phyloP scores from a whole-genome alignment of 2,329 filamentous ascomycete species.

The Grosmannia serpens region DNA sequence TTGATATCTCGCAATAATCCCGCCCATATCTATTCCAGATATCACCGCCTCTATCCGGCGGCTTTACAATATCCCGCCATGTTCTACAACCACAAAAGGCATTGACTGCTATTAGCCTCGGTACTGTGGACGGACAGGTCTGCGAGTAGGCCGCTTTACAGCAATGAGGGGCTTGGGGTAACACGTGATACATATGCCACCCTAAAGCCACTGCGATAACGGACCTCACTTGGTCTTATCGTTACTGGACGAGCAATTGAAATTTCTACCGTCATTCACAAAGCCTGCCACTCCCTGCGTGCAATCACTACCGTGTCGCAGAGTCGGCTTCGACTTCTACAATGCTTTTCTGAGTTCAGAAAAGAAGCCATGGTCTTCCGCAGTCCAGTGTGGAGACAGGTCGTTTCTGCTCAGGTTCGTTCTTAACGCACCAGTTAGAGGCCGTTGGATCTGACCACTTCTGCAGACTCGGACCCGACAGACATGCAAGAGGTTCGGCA shows the following conservation, averaged over 20 bases:
- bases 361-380: background rate
- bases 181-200: background rate
- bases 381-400: conserved; percentile 24
- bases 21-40: no score
- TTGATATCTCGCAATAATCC: no score
- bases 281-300: background rate
- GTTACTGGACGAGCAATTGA: background rate
- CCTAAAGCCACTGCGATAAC: background rate
- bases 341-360: background rate
- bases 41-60: no score
- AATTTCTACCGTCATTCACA: background rate
- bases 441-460: background rate
- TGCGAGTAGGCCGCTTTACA: no score
- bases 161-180: background rate
- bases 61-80: no score
- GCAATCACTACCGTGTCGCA: background rate
- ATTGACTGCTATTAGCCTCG: no score
- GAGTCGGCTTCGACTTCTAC: background rate
- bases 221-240: background rate
- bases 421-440: background rate
- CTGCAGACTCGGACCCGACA: conserved; percentile 6
- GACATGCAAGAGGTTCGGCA: conserved; percentile 7
- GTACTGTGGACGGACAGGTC: no score
- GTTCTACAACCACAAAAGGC: no score
- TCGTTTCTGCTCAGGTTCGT: conserved; percentile 24